These are phyloP conservation scores for Pythium biforme DNA, from an alignment of 352 stramenopile species.

Conservation along the genomic window DNA sequence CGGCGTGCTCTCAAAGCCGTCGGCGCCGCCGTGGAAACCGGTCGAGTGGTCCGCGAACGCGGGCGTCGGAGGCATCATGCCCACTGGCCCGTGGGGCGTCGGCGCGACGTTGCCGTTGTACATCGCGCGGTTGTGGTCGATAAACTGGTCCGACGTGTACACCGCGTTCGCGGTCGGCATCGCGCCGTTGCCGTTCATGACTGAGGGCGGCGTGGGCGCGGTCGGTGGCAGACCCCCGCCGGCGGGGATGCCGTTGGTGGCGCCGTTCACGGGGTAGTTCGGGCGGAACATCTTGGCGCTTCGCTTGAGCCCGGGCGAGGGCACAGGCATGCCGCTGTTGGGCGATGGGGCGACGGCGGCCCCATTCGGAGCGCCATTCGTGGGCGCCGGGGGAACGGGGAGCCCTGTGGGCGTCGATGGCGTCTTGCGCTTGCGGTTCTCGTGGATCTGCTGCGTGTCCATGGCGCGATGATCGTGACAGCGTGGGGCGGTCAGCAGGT, in stretches of 20 bases:
- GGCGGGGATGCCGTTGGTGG: constrained; percentile 14
- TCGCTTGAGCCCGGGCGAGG: constrained; percentile 25
- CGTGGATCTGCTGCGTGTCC: constrained; percentile 21
- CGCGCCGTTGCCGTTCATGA: constrained; percentile 11
- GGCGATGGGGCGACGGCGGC: constrained; percentile 7
- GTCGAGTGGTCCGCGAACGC: constrained; percentile 71
- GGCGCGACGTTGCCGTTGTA: constrained; percentile 71
- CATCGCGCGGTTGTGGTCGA: constrained; percentile 77
- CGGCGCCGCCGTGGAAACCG: constrained; percentile 53
- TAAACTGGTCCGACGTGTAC: constrained; percentile 67
- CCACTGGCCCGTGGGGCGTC: constrained; percentile 71
- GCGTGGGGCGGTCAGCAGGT: background rate
- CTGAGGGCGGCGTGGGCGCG: constrained; percentile 13
- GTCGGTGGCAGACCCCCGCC: constrained; percentile 9
- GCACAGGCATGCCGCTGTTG: constrained; percentile 5
- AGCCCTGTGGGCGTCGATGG: constrained; percentile 41
- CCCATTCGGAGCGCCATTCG: constrained; percentile 11
- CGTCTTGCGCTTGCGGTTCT: constrained; percentile 80
- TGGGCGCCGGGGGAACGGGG: background rate
- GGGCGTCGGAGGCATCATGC: constrained; percentile 81
- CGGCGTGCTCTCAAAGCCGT: constrained; percentile 65
- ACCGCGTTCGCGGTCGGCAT: constrained; percentile 24
- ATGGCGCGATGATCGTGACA: constrained; percentile 9
- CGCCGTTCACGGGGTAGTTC: constrained; percentile 18
- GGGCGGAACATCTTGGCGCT: constrained; percentile 32